Evolutionary conservation across 139 green algal species (phyloP), one percentile per base, ranked within the genome.

Genomic region (Tetraselmis chui): DNA sequence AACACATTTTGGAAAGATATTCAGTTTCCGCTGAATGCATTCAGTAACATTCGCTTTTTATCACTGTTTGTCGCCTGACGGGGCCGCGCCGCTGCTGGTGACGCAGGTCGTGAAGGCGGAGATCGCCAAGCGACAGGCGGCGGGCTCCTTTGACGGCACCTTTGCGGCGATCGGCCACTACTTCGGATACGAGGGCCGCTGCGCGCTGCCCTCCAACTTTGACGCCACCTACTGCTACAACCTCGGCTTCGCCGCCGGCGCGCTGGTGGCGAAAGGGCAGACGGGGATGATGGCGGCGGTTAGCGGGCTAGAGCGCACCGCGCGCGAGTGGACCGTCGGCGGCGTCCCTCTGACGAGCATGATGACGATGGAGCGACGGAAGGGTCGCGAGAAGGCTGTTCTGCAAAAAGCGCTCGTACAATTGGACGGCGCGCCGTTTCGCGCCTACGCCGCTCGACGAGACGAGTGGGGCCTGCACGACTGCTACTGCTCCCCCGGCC

Each of bases 241-340:
- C 18, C 85, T 94, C 77, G 91, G 91, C 23, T 82, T 82, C 23
- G 86, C 83, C 0, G 91, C 90, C 0, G 89, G 76, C 1, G 81
- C 86, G 28, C 84, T 94, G 79, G 29, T 89, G 59, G 84, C 79
- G 0, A 29, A 28, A 0, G 76, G 81, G 29, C 30, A 85, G 32
- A 93, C 89, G 1, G 91, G 91, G 24, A 59, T 93, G 28, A 94
- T 94, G 84, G 89, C 89, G n/a, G 88, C 86, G 0, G 80, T 92
- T 31, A 81, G 59, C 28, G 75, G 88, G 32, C 85, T 93, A 28
- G 31, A 58, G 25, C 25, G 28, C 24, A 76, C 82, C 1, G 28
- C 85, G 24, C n/a, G 28, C 2, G 75, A 92, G 32, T 94, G 91
- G 91, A 75, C 27, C 0, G 87, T 93, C 23, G 89, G 91, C 59